Evolutionary conservation across 2,329 filamentous ascomycete species (phyloP), one percentile per base, ranked within the genome.

Genomic region (Fusarium sp.): DNA sequence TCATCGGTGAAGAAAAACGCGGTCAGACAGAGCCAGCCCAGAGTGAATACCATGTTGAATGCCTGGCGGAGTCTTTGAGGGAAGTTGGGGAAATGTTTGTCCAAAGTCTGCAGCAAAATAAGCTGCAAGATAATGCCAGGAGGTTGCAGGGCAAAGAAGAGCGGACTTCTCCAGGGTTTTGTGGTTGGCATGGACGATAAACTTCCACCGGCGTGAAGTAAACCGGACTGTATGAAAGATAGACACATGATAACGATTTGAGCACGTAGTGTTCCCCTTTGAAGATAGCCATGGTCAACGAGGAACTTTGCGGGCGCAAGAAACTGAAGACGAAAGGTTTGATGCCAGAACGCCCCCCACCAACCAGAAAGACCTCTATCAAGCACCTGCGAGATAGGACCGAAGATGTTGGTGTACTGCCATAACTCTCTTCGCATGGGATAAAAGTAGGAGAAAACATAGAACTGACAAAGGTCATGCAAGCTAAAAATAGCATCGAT

Each of bases 281-380:
- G 75, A 66, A 90, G 55, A 74, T 85, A 80, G 24, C 86, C 82
- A 45, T 69, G 60, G 69, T 80, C 74, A 14, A 82, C 80, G 63
- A 92, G 76, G 77, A 84, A 89, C 5, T 81, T 81, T 1, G 87
- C 84, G 0, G 92, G 91, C 8, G 90, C 87, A 44, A 89, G 83
- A 78, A 96, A 95, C 6, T 89, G 90, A 63, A 90, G 88, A 2
- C 95, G 92, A 83, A 98, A 97, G 6, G 92, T 91, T 82, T 98
- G 95, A 81, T 98, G 96, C 96, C 96, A 98, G 87, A 91, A 96
- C 28, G 86, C 87, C 49, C 93, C 91, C 96, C 96, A 98, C 83
- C 92, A 93, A 2, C 95, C 95, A 2, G 89, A 87, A 5, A 98
- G 85, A 0, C 96, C 95, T 66, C 90, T 86, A 70, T 94, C 89